Evolutionary conservation across 805 yeast genomes (phyloP).

Genomic region (Yamadazyma endophytica): DNA sequence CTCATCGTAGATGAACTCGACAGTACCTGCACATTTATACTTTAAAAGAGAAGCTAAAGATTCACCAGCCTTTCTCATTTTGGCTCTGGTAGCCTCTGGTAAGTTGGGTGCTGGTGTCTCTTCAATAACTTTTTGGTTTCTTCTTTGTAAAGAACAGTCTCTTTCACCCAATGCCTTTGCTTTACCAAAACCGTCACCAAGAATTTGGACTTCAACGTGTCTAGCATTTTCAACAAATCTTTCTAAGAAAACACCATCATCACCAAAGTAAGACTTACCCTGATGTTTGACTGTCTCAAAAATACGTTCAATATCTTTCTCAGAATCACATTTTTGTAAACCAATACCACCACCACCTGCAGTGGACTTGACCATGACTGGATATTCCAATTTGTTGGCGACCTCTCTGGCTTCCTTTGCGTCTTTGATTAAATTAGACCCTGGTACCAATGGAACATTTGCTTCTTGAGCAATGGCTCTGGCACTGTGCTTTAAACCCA

Average conservation of each 20-base stretch:
- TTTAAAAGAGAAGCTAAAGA: constrained; percentile 76
- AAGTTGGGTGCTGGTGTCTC: constrained; percentile 97
- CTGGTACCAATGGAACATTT: constrained; percentile 97
- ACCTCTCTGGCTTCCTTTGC: constrained; percentile 71
- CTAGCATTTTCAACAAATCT: constrained; percentile 92
- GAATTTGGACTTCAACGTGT: constrained; percentile 94
- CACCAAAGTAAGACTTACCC: constrained; percentile 90
- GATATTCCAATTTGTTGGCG: constrained; percentile 76
- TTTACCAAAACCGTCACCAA: constrained; percentile 92
- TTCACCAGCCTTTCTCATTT: constrained; percentile 81
- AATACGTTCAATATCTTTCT: constrained; percentile 74
- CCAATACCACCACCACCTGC: constrained; percentile 99
- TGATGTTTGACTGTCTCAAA: constrained; percentile 91
- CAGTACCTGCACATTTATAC: constrained; percentile 96
- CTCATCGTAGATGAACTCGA: constrained; percentile 90
- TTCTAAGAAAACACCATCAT: constrained; percentile 92
- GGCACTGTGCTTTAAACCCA: constrained; percentile 95
- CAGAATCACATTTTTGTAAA: constrained; percentile 84
- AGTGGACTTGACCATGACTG: constrained; percentile 94
- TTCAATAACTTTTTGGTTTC: constrained; percentile 94
- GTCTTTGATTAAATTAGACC: constrained; percentile 74
- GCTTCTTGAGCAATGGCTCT: constrained; percentile 89
- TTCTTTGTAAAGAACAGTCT: constrained; percentile 95
- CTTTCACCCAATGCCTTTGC: constrained; percentile 96
- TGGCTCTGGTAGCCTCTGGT: constrained; percentile 70